A percentile compares a stretch with the other conserved stretches of the same genome.
phyloP scores from a whole-genome alignment of 2,329 filamentous ascomycete species.

The Monilinia laxa region DNA sequence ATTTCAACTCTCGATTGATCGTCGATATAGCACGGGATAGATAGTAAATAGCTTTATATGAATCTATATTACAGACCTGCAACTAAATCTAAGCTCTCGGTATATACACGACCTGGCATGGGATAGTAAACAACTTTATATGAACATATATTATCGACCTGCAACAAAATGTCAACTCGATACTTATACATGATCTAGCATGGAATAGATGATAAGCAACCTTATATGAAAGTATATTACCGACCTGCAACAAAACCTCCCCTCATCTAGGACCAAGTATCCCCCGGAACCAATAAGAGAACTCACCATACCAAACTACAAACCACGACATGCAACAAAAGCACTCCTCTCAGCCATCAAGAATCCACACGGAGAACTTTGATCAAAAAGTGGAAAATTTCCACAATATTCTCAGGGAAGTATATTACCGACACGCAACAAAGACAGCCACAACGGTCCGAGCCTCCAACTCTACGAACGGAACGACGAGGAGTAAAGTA shows the following conservation, averaged over 20 bases:
- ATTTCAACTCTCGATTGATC: too few relatives aligned
- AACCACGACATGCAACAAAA: slow-evolving; percentile 7
- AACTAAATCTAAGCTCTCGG: not conserved
- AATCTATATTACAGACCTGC: not conserved
- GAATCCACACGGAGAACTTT: not conserved
- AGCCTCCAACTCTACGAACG: not conserved
- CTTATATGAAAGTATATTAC: not conserved
- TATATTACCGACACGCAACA: slow-evolving; percentile 3
- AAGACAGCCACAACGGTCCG: too few relatives aligned
- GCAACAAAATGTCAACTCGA: not conserved
- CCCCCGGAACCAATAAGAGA: not conserved
- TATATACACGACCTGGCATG: too few relatives aligned
- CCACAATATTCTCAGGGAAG: not conserved
- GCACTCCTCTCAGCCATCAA: not conserved
- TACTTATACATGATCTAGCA: not conserved
- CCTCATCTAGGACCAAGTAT: not conserved
- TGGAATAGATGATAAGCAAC: too few relatives aligned
- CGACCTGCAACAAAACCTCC: not conserved
- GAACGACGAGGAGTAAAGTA: not conserved
- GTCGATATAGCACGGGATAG: not conserved
- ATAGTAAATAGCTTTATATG: not conserved
- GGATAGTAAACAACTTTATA: too few relatives aligned
- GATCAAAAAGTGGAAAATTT: not conserved
- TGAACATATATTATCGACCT: not conserved
- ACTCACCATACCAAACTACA: not conserved